A percentile compares a stretch with the other conserved stretches of the same genome.
phyloP scores from a whole-genome alignment of 495 filamentous ascomycete species.

The Hyaloscypha finlandica region DNA sequence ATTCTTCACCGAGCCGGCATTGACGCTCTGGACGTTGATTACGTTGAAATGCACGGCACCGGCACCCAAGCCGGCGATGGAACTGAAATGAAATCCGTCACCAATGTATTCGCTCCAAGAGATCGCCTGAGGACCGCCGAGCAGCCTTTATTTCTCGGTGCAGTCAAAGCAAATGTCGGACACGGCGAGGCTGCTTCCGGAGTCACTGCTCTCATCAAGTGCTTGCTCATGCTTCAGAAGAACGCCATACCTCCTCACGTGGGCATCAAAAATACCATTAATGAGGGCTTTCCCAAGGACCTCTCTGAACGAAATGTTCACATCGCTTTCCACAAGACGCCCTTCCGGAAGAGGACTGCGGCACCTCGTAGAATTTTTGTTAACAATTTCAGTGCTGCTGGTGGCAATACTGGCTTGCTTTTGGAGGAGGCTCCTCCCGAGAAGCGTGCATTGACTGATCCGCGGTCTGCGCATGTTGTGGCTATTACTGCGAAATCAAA shows the following conservation, averaged over 20 bases:
- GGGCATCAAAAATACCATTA: slow-evolving; percentile 79
- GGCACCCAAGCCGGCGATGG: slow-evolving; percentile 83
- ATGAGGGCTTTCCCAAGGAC: slow-evolving; percentile 54
- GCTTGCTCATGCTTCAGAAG: slow-evolving; percentile 82
- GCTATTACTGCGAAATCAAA: slow-evolving; percentile 61
- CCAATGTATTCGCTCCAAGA: slow-evolving; percentile 77
- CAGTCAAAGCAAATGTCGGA: slow-evolving; percentile 78
- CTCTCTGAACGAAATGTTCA: slow-evolving; percentile 78
- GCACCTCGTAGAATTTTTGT: slow-evolving; percentile 61
- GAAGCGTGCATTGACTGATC: slow-evolving; percentile 40
- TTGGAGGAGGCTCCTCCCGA: slow-evolving; percentile 56
- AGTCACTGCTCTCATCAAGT: slow-evolving; percentile 71
- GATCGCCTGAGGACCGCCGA: slow-evolving; percentile 63
- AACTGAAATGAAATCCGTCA: slow-evolving; percentile 77
- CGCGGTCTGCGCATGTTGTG: slow-evolving; percentile 54
- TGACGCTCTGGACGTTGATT: slow-evolving; percentile 73
- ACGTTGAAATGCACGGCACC: slow-evolving; percentile 90
- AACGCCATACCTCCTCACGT: slow-evolving; percentile 77
- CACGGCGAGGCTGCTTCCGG: slow-evolving; percentile 90
- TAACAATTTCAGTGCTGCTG: slow-evolving; percentile 72
- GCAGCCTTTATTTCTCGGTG: slow-evolving; percentile 73
- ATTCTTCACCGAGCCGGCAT: slow-evolving; percentile 70
- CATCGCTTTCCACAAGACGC: slow-evolving; percentile 57
- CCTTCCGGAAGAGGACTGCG: slow-evolving; percentile 63
- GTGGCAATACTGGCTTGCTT: slow-evolving; percentile 65